phyloP scores from a whole-genome alignment of 1,284 basidiomycete species.

The Pyrrhoderma noxium region DNA sequence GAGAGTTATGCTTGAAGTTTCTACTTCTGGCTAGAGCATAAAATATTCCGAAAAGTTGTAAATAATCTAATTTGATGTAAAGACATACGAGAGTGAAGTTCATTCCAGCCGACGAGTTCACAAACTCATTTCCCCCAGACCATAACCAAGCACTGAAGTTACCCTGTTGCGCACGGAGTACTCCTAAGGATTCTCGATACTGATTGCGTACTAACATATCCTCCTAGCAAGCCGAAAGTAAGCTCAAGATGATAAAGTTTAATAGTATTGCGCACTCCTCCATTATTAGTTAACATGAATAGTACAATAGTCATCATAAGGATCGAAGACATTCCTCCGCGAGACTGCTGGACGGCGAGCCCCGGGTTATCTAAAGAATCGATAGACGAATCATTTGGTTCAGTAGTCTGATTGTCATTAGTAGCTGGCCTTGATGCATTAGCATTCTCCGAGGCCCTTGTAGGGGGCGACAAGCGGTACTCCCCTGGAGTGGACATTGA shows the following conservation, averaged over 20 bases:
- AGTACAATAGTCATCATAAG: conserved; percentile 66
- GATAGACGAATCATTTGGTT: conserved; percentile 2
- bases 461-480: not conserved
- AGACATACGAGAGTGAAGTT: conserved; percentile 63
- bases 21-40: conserved; percentile 41
- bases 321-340: conserved; percentile 62
- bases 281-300: conserved; percentile 68
- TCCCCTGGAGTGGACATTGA: conserved; percentile 1
- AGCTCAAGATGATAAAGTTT: not conserved
- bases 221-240: conserved; percentile 28
- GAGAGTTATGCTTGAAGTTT: conserved; percentile 39
- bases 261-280: conserved; percentile 25
- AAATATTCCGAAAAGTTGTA: not conserved
- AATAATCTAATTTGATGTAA: not conserved
- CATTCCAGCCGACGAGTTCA: conserved; percentile 5
- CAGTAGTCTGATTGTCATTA: not conserved
- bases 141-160: conserved; percentile 74
- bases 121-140: conserved; percentile 40
- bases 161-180: conserved; percentile 48
- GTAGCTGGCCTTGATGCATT: not conserved
- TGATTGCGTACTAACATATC: conserved; percentile 54
- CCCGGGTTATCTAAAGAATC: conserved; percentile 6
- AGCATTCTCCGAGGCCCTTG: not conserved
- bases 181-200: conserved; percentile 54
- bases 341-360: conserved; percentile 17